Percentiles rank a stretch among this genome's conserved stretches.
Conservation (phyloP, 495 filamentous ascomycete genomes). For the Penicillium bialowiezense region DNA sequence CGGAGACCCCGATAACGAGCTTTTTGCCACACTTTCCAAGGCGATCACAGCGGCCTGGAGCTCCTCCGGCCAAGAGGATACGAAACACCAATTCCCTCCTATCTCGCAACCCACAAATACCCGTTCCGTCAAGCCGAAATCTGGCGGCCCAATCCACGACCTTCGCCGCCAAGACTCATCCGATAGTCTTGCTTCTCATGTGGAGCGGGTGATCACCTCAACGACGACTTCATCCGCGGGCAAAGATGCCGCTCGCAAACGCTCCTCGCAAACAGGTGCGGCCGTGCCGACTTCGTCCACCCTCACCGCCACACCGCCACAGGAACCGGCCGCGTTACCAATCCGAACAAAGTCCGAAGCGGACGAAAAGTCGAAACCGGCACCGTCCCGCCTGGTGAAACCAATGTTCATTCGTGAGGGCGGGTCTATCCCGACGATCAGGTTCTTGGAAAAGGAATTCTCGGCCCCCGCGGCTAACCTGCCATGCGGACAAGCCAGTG, state of each 20-base stretch:
- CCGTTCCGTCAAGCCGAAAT: conserved; percentile 15
- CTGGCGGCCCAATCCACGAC: conserved; percentile 10
- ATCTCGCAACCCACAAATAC: conserved; percentile 12
- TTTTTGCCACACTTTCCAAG: conserved; percentile 83
- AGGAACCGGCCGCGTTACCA: conserved; percentile 12
- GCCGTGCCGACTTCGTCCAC: conserved; percentile 57
- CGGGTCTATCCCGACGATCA: conserved; percentile 86
- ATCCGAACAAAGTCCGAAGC: conserved; percentile 22
- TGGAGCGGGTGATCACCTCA: conserved; percentile 46
- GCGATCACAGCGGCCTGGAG: conserved; percentile 83
- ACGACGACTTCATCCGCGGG: conserved; percentile 39
- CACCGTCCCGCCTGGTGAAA: conserved; percentile 19
- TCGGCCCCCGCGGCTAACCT: conserved; percentile 87
- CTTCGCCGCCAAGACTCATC: conserved; percentile 40
- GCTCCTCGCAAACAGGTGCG: conserved; percentile 32
- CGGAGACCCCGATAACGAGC: conserved; percentile 84
- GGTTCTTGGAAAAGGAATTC: conserved; percentile 95
- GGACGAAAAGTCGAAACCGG: background rate
- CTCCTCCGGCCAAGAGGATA: conserved; percentile 22
- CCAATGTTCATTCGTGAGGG: conserved; percentile 91
- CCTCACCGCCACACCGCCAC: conserved; percentile 46
- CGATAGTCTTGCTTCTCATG: conserved; percentile 45
- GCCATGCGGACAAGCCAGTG: conserved; percentile 93
- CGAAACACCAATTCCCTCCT: conserved; percentile 34
- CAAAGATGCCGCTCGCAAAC: conserved; percentile 36